Base-by-base conservation (phyloP, 2,329 filamentous ascomycete genomes). In the Ophiostoma sp. region DNA sequence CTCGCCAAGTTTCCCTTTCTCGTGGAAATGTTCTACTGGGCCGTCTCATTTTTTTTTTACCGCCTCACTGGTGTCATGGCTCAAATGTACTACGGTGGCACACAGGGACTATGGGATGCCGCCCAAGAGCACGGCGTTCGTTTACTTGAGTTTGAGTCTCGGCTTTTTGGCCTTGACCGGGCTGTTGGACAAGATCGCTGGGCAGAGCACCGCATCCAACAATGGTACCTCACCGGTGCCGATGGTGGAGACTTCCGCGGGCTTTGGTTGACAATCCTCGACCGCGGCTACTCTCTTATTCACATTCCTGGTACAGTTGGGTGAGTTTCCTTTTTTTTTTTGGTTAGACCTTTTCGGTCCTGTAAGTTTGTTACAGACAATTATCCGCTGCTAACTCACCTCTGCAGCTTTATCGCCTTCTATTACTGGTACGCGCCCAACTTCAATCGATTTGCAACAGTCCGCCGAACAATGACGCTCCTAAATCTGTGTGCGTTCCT, bases 21-120 rank as follows among this genome's bases (percentile, higher is more conserved):
- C 72, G 85, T 92, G 68, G 90, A 92, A 80, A 92, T 92, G 89
- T 92, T 92, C 80, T 92, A 92, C 82, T 92, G 90, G 90, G 84
- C 87, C 59, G 84, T 92, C 77, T 91, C 90, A 78, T 87, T 90
- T 76, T 83, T 86, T 63, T 89, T 91, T 78, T 92, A 92, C 81
- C 84, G 86, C 50, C 82, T 89, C 80, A 90, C 89, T 8, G 85
- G 87, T 19, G 82, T 85, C 19, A 70, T 86, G 7, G 85, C 87
- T 1, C 83, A 86, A 73, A 80, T 80, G 66, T 81, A 87, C 72
- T 89, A 88, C 73, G 86, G 86, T 48, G 84, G 85, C 61, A 83
- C 84, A 50, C 80, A 79, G 52, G 77, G 80, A 19, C 82, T 87
- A 22, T 85, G 85, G 78, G 81, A 85, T 69, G 80, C 84, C 11